Base-by-base conservation (phyloP, 768 basidiomycete genomes). In the Tylopilus sp. region DNA sequence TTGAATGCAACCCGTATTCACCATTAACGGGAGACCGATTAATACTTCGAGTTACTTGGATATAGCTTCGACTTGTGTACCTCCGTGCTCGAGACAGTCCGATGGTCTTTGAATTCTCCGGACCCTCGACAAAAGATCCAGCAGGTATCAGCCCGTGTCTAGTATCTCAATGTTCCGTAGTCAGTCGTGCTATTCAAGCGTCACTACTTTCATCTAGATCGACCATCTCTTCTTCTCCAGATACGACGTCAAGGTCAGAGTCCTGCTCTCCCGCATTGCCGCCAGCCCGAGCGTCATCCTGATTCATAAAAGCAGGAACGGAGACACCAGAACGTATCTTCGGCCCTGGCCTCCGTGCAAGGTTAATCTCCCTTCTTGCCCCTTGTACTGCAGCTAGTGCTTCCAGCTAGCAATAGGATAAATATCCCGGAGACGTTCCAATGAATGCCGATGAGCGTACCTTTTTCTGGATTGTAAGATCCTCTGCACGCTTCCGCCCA, bases 261-360 rank as follows among this genome's bases (percentile, higher is more conserved):
- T 62, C 42, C 21, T 13, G 2, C 14, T 52, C 62, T 31, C 54
- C 54, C 0, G 28, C 19, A 30, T 42, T 9, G 37, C 24, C 8
- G 1, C 31, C 21, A 9, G 28, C n/a, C n/a, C n/a, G n/a, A n/a
- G n/a, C 6, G 6, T 54, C 51, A 10, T 45, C 57, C 21, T 59
- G 58, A 1, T 43, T 30, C 57, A 67, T 70, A 4, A 75, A 76
- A 8, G 63, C 65, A 34, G 72, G 73, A 16, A 69, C 63, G 9
- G 73, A 62, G 9, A 86, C 83, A 8, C 83, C 83, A 10, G 84
- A 85, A n/a, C 78, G 80, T 49, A 86, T 76, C 51, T 77, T 81
- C 19, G 78, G 75, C 11, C 89, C 87, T 17, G 85, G 83, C 45
- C 79, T 72, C 5, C 84, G 84, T 14, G 80, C 81, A n/a, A 91